Conservation (phyloP, 306 rosid genomes). For the barrel medic (Medicago truncatula) region DNA sequence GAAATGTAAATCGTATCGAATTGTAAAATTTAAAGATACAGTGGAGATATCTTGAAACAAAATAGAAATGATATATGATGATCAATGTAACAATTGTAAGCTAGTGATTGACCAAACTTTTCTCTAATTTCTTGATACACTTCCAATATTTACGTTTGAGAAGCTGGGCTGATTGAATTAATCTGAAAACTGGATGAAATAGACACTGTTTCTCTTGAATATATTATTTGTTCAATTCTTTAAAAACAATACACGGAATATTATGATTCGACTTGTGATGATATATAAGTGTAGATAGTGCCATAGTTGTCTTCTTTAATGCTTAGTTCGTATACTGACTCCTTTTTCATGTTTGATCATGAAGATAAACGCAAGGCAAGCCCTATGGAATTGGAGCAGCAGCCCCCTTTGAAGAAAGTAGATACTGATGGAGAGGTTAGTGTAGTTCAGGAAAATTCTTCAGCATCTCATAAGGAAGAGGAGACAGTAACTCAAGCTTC, state of each 20-base stretch:
- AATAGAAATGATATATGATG: not conserved
- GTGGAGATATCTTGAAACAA: not conserved
- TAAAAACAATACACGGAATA: not conserved
- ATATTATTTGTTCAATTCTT: not conserved
- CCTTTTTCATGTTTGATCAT: constrained; percentile 21
- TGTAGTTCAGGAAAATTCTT: constrained; percentile 37
- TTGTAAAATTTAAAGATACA: not conserved
- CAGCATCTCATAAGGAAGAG: constrained; percentile 43
- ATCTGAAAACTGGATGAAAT: not conserved
- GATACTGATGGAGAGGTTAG: constrained; percentile 46
- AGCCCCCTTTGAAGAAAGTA: constrained; percentile 49
- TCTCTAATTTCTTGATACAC: not conserved
- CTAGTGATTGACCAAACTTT: not conserved
- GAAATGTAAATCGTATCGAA: not conserved
- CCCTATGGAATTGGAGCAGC: constrained; percentile 42
- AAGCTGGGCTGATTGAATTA: not conserved
- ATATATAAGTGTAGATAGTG: constrained; percentile 7
- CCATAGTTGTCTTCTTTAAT: not conserved
- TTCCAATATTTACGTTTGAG: not conserved
- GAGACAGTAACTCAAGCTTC: constrained; percentile 46
- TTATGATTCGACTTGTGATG: not conserved
- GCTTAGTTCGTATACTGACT: constrained; percentile 25
- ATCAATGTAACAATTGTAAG: not conserved
- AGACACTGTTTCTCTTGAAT: not conserved
- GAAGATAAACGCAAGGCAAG: constrained; percentile 52